Base-by-base conservation (phyloP, 306 rosid genomes). In the Trifolium repens region DNA sequence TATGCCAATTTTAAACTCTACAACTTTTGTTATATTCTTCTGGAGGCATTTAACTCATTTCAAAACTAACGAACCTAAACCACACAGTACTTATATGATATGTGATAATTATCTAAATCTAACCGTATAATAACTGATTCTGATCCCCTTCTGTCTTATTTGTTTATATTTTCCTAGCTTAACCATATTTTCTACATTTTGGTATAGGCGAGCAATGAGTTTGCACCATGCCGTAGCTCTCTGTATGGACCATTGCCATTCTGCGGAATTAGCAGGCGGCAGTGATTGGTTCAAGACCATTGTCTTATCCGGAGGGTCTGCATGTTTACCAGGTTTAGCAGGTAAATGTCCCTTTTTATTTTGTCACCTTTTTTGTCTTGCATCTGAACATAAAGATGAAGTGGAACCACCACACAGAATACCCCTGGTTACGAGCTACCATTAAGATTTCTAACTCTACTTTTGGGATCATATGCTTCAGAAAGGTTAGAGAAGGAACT, bases 191-290 rank as follows among this genome's bases (percentile, higher is more conserved):
- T 77, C 24, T 40, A 64, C 59, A 59, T 77, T 63, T 82, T 85
- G 79, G 73, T 75, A 58, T 81, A 94, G 98, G 80, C 88, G 82
- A 75, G 87, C 93, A 12, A 85, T 88, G 94, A 91, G 96, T 71
- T 84, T 94, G 84, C 97, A 90, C 87, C 97, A 91, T 82, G 96
- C 98, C 71, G 79, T 90, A 40, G 93, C 90, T 69, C 98, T 88
- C 75, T 91, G 98, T 61, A 87, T 94, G 86, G 89, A 91, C 59
- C 98, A 84, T 77, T 94, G 97, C 69, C 78, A 85, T 81, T 84
- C 72, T 68, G 96, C 93, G 13, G 91, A 90, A 69, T 73, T 94
- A 78, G 80, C 88, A 24, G 74, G 78, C 0, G 94, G 89, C 78
- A 80, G 77, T 82, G 72, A 86, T 75, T 91, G 96, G 97, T 91